phyloP scores from a whole-genome alignment of 2,329 filamentous ascomycete genomes.

The Tolypocladium ophioglossoides region DNA sequence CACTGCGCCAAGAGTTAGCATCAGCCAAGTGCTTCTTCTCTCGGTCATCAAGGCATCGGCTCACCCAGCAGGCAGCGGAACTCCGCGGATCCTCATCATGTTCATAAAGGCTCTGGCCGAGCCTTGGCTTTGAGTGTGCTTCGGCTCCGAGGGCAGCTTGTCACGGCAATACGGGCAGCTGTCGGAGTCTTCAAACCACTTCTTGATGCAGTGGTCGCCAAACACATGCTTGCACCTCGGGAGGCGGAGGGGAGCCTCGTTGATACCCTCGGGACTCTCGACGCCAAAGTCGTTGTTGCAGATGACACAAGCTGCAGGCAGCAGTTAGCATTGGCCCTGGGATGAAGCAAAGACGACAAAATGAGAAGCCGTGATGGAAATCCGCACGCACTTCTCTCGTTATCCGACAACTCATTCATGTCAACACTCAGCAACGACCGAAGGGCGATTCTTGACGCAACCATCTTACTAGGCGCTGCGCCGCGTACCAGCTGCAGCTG shows the following conservation, averaged over 20 bases:
- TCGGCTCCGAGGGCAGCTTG: conserved; percentile 43
- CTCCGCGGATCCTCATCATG: conserved; percentile 18
- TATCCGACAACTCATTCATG: conserved; percentile 31
- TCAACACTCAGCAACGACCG: conserved; percentile 35
- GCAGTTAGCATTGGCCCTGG: background rate
- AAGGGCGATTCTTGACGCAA: conserved; percentile 37
- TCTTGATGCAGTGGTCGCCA: conserved; percentile 53
- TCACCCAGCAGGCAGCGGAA: conserved; percentile 12
- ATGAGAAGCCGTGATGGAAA: background rate
- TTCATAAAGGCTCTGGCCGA: conserved; percentile 18
- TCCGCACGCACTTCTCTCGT: conserved; percentile 35
- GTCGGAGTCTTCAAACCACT: conserved; percentile 53
- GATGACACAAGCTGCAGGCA: conserved; percentile 43
- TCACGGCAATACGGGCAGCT: conserved; percentile 56
- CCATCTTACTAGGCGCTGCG: conserved; percentile 28
- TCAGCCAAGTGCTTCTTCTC: background rate
- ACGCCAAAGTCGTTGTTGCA: conserved; percentile 54
- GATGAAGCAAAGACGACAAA: background rate
- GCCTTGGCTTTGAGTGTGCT: conserved; percentile 4
- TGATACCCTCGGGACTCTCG: conserved; percentile 45
- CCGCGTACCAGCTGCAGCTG: conserved; percentile 37
- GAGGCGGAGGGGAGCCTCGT: conserved; percentile 45
- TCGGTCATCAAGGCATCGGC: background rate
- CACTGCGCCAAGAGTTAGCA: background rate
- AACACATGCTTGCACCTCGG: conserved; percentile 56